Evolutionary conservation across 1,139 yeast species (phyloP), one percentile per base, ranked within the genome.

Genomic region (Nadsonia commutata): DNA sequence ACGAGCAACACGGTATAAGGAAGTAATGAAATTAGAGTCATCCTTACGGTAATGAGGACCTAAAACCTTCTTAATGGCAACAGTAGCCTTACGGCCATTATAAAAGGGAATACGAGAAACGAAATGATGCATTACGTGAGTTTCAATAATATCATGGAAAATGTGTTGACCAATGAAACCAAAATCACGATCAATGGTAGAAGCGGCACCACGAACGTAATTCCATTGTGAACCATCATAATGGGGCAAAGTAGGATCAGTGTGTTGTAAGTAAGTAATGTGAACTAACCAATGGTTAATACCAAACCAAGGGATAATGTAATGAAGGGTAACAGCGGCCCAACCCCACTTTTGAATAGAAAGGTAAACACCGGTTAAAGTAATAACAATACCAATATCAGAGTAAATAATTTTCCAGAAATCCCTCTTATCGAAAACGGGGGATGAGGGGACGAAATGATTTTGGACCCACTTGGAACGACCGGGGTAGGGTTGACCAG

Each of bases 251-350:
- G 76, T 63, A 40, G 86, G 81, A 63, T 80, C 93, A 31, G 93
- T 76, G 67, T 83, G 94, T 64, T 83, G 94, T 56, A 83, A 72
- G 64, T 71, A 83, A 41, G 94, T 83, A 58, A 83, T 81, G 64
- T 80, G 80, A 38, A 83, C 94, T 56, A 83, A 72, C 94, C 94
- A 83, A 66, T 83, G 93, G 72, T 83, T 83, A 49, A 81, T 88
- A 71, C 80, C 77, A 46, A 78, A 53, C 72, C 80, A 83, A 45
- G 94, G 94, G 46, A 81, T 58, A 50, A 79, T 69, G 81, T 86
- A 83, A 67, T 80, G 74, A 54, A 82, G 72, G 47, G 72, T 58
- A 62, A 80, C 69, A 59, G 75, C 74, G 66, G 76, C 75, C 44
- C 67, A 68, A 38, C 94, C 93, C 57, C 71, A 76, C 48, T 64